Conservation (phyloP, 768 basidiomycete species). For the Ephemerocybe angulata region DNA sequence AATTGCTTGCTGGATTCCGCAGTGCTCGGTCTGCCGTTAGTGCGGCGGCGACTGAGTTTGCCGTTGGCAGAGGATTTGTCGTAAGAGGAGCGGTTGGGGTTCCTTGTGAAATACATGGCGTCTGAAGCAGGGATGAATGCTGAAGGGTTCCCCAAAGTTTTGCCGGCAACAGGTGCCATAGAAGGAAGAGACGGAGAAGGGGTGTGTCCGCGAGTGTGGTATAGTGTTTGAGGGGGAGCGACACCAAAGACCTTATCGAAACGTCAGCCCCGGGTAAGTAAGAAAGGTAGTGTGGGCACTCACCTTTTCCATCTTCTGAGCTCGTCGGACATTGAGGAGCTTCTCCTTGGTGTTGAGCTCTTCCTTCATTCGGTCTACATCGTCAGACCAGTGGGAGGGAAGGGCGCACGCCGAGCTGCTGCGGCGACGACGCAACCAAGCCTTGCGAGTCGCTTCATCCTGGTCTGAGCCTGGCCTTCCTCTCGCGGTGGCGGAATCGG, state of each 20-base stretch:
- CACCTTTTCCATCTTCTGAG: slow-evolving; percentile 87
- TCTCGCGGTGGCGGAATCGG: slow-evolving; percentile 17
- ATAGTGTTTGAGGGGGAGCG: slow-evolving; percentile 76
- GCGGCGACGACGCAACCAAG: slow-evolving; percentile 47
- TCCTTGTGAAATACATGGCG: slow-evolving; percentile 29
- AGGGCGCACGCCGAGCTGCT: slow-evolving; percentile 52
- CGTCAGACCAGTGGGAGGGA: slow-evolving; percentile 47
- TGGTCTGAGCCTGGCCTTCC: slow-evolving; percentile 13
- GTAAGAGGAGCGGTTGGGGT: slow-evolving; percentile 52
- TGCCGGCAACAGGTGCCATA: slow-evolving; percentile 11
- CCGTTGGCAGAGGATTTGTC: slow-evolving; percentile 38
- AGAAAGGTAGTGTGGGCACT: slow-evolving; percentile 17
- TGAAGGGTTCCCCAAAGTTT: slow-evolving; percentile 15
- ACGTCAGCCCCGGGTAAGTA: background rate
- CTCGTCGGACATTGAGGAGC: slow-evolving; percentile 73
- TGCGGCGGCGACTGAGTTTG: slow-evolving; percentile 19
- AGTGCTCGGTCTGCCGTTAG: slow-evolving; percentile 47
- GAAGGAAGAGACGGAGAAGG: slow-evolving; percentile 34
- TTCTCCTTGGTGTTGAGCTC: slow-evolving; percentile 72
- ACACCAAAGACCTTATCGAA: slow-evolving; percentile 69
- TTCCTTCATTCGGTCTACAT: slow-evolving; percentile 61
- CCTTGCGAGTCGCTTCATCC: slow-evolving; percentile 20
- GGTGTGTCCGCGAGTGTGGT: slow-evolving; percentile 53
- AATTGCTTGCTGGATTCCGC: slow-evolving; percentile 59
- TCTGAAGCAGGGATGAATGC: slow-evolving; percentile 17